Evolutionary conservation across 176 grass and related monocot species (phyloP).

Genomic region (Guadua angustifolia): DNA sequence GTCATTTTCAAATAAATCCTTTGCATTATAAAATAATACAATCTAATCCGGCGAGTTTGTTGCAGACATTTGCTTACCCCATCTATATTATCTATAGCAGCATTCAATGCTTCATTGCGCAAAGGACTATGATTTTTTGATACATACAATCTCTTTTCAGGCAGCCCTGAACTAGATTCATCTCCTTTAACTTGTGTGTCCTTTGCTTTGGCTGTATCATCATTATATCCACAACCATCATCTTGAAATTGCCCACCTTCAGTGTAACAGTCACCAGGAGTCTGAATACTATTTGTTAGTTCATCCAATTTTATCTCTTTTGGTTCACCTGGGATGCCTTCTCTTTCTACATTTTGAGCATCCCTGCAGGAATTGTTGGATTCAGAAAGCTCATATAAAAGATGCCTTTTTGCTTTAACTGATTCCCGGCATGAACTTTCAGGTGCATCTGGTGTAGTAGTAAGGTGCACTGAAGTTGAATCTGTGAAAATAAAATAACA

Average conservation of each 20-base stretch:
- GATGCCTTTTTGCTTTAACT: constrained; percentile 37
- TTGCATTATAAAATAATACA: constrained; percentile 8
- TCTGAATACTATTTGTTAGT: constrained; percentile 21
- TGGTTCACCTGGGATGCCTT: constrained; percentile 24
- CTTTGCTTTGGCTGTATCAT: constrained; percentile 30
- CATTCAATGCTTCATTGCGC: constrained; percentile 20
- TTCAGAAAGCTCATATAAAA: constrained; percentile 44
- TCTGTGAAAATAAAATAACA: constrained; percentile 49
- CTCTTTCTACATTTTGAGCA: constrained; percentile 41
- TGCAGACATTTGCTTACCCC: constrained; percentile 44
- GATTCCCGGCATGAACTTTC: constrained; percentile 21
- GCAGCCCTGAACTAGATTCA: constrained; percentile 4
- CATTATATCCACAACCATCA: constrained; percentile 33
- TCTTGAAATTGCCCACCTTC: constrained; percentile 30
- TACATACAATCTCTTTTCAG: constrained; percentile 31
- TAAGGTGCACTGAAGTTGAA: constrained; percentile 23
- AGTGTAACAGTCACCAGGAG: constrained; percentile 28
- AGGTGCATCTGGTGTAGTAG: constrained; percentile 18
- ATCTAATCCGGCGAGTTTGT: not conserved
- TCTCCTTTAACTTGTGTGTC: constrained; percentile 20
- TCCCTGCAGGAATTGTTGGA: constrained; percentile 33
- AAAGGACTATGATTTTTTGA: constrained; percentile 28
- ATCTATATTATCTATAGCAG: constrained; percentile 46
- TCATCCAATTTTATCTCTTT: constrained; percentile 21
- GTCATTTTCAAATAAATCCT: constrained; percentile 29